Evolutionary conservation across 2,329 filamentous ascomycete genomes (phyloP), one percentile per base, ranked within the genome.

Genomic region (Talaromyces sp.): DNA sequence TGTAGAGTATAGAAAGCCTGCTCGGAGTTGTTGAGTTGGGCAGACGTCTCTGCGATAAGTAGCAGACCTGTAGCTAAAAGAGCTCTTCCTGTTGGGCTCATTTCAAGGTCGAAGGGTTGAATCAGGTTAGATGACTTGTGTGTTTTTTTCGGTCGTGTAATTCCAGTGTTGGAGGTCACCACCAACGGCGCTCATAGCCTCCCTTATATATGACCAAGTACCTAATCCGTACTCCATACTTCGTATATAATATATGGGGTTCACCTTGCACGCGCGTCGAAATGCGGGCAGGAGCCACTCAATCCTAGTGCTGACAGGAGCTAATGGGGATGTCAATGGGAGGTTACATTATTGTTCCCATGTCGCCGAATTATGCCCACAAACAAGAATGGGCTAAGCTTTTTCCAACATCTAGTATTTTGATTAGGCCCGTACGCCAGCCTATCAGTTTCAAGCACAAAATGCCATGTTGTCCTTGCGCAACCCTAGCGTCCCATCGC

Each of bases 1-100:
- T 61, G 59, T 38, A 61, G 59, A n/a, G 59, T 58, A 32, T 51
- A 9, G 24, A 58, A 58, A 5, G 59, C 55, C 14, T 51, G 35
- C 51, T 55, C 29, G 13, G 55, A 41, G 35, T 58, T 53, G 17
- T 50, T 31, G 21, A 38, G 41, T 27, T 61, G 59, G 8, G 59
- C 59, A 24, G 50, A 31, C 1, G 21, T 11, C 13, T 31, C n/a
- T 31, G 29, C 59, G 24, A 41, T 29, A 27, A 58, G 50, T 3
- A 61, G 26, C 19, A 58, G 0, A 10, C 24, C 26, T n/a, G 49
- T 52, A 13, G 27, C 24, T 52, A 52, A 7, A 27, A 29, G 13
- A 17, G 7, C 26, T 31, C 17, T 19, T 46, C 21, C 17, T 46
- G 43, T 52, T 52, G 14, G 27, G 19, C 13, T 17, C 49, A 52